Base-by-base conservation (phyloP, 148 eudicot genomes). In the Persicaria tinctoria region DNA sequence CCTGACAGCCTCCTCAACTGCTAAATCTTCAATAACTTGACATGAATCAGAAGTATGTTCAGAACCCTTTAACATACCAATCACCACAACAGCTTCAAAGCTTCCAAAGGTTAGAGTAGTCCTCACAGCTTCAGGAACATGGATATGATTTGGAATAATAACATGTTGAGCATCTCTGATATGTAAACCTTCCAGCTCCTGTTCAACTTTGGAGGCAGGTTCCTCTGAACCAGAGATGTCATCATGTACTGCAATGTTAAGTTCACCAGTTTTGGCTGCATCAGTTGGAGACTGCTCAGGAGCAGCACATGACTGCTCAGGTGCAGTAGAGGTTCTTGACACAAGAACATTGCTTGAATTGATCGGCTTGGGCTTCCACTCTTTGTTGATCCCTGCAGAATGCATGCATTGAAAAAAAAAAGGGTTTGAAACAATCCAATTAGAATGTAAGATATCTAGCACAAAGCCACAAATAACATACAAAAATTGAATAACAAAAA, bases 81-180 rank as follows among this genome's bases (percentile, higher is more conserved):
- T 70, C 32, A 83, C 82, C 82, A 90, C 84, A 79, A 79, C 82
- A 59, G 90, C 79, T 81, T 87, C 96, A 83, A 93, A 93, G 81
- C 98, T 93, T 82, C 96, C 98, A 82, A 93, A 93, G 77, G 84
- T 85, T 73, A 93, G 84, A 69, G 90, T 85, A 57, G 90, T 76
- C 76, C 91, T 90, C 74, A 84, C 76, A 44, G 89, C 80, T 75
- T 89, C 97, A 60, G 97, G 91, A 54, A 91, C 93, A 77, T 86
- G 91, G 66, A 91, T 80, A 76, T 89, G 89, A 68, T 89, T 81
- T 46, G 93, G 97, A 68, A 89, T 87, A 74, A 91, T 85, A 64
- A 89, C 93, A 83, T 85, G 84, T 68, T 83, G 84, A 45, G 78
- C 76, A 78, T 83, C 93, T 78, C 85, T 84, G 64, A 87, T 82